These are phyloP conservation scores for Leishmania tarentolae DNA, from an alignment of 208 protist genomes.

Conservation along the genomic window DNA sequence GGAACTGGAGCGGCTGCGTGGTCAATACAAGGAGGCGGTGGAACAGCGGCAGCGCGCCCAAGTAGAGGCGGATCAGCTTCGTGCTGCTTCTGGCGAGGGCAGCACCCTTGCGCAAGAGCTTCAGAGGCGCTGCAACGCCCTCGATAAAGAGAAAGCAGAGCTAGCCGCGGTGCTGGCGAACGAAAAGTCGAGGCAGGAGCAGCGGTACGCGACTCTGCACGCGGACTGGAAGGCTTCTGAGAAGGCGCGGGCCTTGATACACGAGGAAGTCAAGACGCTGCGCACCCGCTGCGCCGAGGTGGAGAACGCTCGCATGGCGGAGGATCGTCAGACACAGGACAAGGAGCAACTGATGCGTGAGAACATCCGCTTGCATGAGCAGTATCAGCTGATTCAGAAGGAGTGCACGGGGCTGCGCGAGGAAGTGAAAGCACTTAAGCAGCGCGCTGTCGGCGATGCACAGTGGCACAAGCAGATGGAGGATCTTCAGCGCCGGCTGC, in stretches of 20 bases:
- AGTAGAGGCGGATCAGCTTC: slow-evolving; percentile 39
- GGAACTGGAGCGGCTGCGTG: slow-evolving; percentile 34
- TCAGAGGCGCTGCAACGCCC: slow-evolving; percentile 22
- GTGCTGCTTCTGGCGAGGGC: slow-evolving; percentile 23
- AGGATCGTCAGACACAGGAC: slow-evolving; percentile 50
- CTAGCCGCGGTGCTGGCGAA: slow-evolving; percentile 29
- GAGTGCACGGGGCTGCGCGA: slow-evolving; percentile 57
- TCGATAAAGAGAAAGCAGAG: slow-evolving; percentile 41
- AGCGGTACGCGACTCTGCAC: slow-evolving; percentile 39
- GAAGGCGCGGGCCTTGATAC: slow-evolving; percentile 42
- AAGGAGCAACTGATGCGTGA: slow-evolving; percentile 66
- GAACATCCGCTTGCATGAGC: slow-evolving; percentile 69
- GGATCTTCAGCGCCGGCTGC: slow-evolving; percentile 68
- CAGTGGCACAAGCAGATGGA: slow-evolving; percentile 54
- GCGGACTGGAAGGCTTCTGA: slow-evolving; percentile 50
- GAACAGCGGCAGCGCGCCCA: slow-evolving; percentile 35
- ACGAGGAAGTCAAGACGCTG: slow-evolving; percentile 59
- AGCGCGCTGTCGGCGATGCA: slow-evolving; percentile 28
- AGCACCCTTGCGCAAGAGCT: slow-evolving; percentile 30
- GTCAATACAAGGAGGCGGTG: slow-evolving; percentile 27
- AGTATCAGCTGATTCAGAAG: slow-evolving; percentile 55
- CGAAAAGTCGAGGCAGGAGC: slow-evolving; percentile 30
- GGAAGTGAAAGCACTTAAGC: slow-evolving; percentile 37
- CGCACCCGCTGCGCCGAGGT: slow-evolving; percentile 46
- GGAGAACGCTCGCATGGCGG: slow-evolving; percentile 32